Percentiles rank a stretch among this genome's conserved stretches.
These are phyloP conservation scores for Macrolepiota albuminosa DNA, from an alignment of 768 basidiomycete genomes.

Conservation along the genomic window DNA sequence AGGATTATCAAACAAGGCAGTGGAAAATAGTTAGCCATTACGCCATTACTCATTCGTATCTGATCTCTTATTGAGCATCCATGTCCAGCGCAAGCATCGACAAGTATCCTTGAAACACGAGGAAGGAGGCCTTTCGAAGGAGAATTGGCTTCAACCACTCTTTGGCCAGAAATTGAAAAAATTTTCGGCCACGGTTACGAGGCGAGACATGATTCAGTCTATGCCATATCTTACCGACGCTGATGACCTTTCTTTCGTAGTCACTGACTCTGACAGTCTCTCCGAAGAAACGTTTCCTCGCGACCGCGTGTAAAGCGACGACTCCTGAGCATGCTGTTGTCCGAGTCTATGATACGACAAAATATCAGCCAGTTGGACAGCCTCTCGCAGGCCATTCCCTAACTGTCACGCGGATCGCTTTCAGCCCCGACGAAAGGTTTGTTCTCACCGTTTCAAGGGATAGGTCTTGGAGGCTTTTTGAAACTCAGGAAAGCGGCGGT, in stretches of 20 bases:
- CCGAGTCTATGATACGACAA: conserved; percentile 70
- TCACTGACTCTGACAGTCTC: conserved; percentile 81
- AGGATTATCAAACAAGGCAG: conserved; percentile 90
- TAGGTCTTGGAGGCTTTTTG: conserved; percentile 85
- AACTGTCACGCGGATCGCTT: conserved; percentile 87
- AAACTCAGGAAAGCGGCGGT: conserved; percentile 40
- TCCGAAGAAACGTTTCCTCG: conserved; percentile 61
- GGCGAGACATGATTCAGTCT: conserved; percentile 34
- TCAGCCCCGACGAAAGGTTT: conserved; percentile 78
- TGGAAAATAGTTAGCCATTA: conserved; percentile 52
- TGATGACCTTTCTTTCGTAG: conserved; percentile 31
- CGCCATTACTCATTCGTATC: conserved; percentile 8
- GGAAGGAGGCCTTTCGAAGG: conserved; percentile 74
- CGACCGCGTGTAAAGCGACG: conserved; percentile 89
- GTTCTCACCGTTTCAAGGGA: conserved; percentile 89
- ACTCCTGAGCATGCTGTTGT: conserved; percentile 86
- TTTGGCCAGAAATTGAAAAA: conserved; percentile 98
- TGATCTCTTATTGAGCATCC: background rate
- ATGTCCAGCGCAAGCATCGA: conserved; percentile 3
- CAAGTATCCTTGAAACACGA: background rate
- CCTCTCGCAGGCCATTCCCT: conserved; percentile 81
- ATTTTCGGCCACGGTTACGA: conserved; percentile 98
- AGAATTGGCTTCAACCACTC: conserved; percentile 78
- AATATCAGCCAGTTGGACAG: conserved; percentile 65
- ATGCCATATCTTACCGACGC: background rate